Base-by-base conservation (phyloP, 2,329 filamentous ascomycete species). In the Fusarium denticulatum region DNA sequence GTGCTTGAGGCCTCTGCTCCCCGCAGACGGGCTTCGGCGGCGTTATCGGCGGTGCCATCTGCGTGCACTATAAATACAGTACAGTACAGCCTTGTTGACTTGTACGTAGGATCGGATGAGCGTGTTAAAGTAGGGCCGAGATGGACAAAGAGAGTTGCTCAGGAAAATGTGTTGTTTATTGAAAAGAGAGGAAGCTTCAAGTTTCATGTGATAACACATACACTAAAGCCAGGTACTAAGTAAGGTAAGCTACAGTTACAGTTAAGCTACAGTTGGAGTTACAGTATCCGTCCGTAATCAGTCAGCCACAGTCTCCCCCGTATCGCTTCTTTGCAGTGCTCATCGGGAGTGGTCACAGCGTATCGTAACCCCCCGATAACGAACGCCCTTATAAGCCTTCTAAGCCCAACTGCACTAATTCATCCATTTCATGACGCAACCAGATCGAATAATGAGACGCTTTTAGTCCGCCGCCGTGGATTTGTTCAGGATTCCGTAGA, bases 301-400 rank as follows among this genome's bases (percentile, higher is more conserved):
- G 39, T 43, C 66, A 68, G 64, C 65, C 50, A 37, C 32, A 34
- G 16, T 37, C 30, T 36, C 10, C n/a, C 30, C 57, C 59, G 22
- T 46, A 60, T 53, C 60, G 26, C 47, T 37, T 47, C 34, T 43
- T 60, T 70, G 36, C 16, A 40, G 67, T 60, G 36, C 61, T 53
- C 43, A 67, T 46, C 45, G 53, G 53, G 56, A 68, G 64, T 71
- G 60, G 64, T 39, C 68, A 26, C 71, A 74, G 67, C 71, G 71
- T 74, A 74, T 74, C 62, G 71, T 42, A 55, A 45, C 58, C 26
- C 71, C 15, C 62, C 59, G 71, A 74, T 74, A 74, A 74, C 71
- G 71, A 74, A 74, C 71, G 71, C 71, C 71, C 50, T 30, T 30
- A 14, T 4, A 55, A 55, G 50, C 32, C 49, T 26, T 73, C 49